Percentiles rank a stretch among this genome's conserved stretches.
Conservation (phyloP, 208 protist genomes). For the Acanthamoeba lugdunensis region DNA sequence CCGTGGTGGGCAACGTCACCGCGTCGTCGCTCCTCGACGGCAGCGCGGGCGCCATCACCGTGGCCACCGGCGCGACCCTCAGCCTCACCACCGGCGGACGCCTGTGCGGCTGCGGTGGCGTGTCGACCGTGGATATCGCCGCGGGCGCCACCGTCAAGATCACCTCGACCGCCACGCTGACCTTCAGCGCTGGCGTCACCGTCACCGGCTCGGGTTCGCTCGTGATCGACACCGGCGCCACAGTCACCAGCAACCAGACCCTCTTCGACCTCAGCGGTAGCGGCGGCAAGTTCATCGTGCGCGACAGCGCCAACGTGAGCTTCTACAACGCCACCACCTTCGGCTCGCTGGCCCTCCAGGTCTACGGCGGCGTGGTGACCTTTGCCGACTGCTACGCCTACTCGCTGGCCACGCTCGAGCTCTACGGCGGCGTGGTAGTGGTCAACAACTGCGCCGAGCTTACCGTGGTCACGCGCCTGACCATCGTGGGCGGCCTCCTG, state of each 20-base stretch:
- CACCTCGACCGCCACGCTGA: not conserved
- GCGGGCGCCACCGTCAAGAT: not conserved
- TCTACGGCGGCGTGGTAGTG: conserved; percentile 9
- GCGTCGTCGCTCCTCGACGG: not conserved
- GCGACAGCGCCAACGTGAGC: conserved; percentile 8
- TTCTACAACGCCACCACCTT: conserved; percentile 17
- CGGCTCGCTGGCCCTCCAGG: not conserved
- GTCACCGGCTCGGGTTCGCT: not conserved
- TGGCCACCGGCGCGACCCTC: not conserved
- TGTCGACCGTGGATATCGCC: not conserved
- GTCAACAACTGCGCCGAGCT: conserved; percentile 23
- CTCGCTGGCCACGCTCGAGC: not conserved
- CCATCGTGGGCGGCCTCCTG: conserved; percentile 20
- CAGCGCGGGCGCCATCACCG: not conserved
- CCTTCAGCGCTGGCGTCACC: not conserved
- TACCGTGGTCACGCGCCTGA: not conserved
- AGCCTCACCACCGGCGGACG: not conserved
- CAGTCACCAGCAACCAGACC: not conserved
- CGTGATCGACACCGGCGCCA: not conserved
- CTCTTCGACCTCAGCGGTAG: not conserved
- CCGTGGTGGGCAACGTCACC: not conserved
- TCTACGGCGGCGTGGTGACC: conserved; percentile 33
- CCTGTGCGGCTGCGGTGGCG: not conserved
- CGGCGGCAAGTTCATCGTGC: conserved; percentile 1
- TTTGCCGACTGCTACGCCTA: conserved; percentile 44